Base-by-base conservation (phyloP, 768 basidiomycete species). In the Pleurotus tuber-regium region DNA sequence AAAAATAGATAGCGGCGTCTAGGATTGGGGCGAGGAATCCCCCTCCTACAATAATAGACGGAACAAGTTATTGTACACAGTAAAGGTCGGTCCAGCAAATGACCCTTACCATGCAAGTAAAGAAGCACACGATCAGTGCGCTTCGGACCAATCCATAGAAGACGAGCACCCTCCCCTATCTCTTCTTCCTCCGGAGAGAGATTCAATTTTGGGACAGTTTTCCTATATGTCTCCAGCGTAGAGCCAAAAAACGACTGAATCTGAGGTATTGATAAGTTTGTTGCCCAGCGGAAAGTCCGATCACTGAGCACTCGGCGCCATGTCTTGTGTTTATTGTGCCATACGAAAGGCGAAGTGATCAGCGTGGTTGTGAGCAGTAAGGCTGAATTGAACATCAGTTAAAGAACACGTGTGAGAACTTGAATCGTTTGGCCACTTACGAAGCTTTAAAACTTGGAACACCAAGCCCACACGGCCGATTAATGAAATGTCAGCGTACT, bases 91-190 rank as follows among this genome's bases (percentile, higher is more conserved):
- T 19, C 35, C 12, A 12, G n/a, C n/a, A 51, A 35, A 24, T 40
- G 14, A 39, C 28, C 30, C 44, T 14, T 42, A 70, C 70, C 69
- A 43, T 65, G 71, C 14, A 64, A 43, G 43, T 66, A 68, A 11
- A 70, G 56, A 3, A 73, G 51, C 14, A 73, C 67, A 29, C 61
- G 59, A 16, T 71, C 65, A 1, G 58, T 57, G 21, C 57, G 54
- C 44, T 63, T 66, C 1, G 63, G 60, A 10, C 67, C 67, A 42
- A 69, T 54, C 71, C 71, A 73, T 26, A 65, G 54, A 5, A 71
- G 51, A 33, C 51, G 55, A 1, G 65, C 65, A 29, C 56, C 60
- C 4, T 61, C 53, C 14, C 58, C 63, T 4, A 70, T 36, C 4
- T 67, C 63, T 18, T 70, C 70, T 12, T 64, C 51, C 5, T 56